Conservation (phyloP, 768 basidiomycete species). For the Macrolepiota dolichaula region DNA sequence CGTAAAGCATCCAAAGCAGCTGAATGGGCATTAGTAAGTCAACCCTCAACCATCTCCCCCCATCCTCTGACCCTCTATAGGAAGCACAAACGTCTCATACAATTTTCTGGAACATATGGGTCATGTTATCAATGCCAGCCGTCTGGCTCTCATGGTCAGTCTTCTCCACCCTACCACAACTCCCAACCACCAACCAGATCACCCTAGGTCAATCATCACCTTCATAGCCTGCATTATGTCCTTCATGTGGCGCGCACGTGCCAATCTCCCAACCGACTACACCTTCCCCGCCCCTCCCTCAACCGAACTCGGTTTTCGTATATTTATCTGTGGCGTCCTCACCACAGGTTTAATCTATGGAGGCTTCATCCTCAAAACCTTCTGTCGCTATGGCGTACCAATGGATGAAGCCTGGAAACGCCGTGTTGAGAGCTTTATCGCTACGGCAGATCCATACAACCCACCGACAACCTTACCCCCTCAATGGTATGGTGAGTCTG, state of each 20-base stretch:
- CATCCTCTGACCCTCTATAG: conserved; percentile 21
- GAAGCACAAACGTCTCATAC: conserved; percentile 40
- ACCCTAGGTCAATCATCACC: conserved; percentile 1
- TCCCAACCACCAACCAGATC: neutral
- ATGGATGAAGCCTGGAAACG: no score
- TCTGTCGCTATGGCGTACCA: conserved; percentile 45
- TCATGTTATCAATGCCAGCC: conserved; percentile 55
- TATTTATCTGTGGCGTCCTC: no score
- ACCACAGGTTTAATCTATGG: conserved; percentile 52
- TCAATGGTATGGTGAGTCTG: no score
- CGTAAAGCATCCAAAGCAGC: no score
- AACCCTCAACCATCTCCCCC: neutral
- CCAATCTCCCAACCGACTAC: no score
- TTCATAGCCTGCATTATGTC: conserved; percentile 49
- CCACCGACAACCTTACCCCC: no score
- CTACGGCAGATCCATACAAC: neutral
- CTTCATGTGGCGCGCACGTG: no score
- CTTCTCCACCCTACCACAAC: neutral
- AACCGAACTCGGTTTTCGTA: conserved; percentile 48
- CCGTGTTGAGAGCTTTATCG: no score
- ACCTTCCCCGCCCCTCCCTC: conserved; percentile 35
- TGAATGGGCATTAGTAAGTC: no score
- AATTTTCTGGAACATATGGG: conserved; percentile 49
- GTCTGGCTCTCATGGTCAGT: conserved; percentile 57
- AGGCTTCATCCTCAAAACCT: conserved; percentile 44